Base-by-base conservation (phyloP, 305 asterid genomes). In the Ilex paraguariensis region DNA sequence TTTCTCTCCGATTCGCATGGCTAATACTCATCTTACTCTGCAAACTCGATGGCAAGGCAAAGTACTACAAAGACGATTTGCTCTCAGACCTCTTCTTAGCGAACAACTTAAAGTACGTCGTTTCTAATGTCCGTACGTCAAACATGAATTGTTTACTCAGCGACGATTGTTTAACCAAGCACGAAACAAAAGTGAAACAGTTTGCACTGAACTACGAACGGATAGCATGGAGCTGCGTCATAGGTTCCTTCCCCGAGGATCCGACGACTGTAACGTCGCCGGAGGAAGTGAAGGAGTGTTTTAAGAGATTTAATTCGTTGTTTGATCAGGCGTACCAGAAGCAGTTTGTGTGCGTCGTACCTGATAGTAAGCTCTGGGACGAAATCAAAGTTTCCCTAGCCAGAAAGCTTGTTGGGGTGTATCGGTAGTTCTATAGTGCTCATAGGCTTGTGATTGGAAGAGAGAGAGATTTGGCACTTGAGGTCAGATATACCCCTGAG, bases 191-290 rank as follows among this genome's bases (percentile, higher is more conserved):
- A 33, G 84, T 88, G 16, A 85, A 76, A 60, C 86, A 75, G 66
- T 81, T 81, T 64, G 78, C 85, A 53, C 7, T 79, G 1, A 83
- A 69, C 32, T 88, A 86, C 62, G 85, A 84, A 65, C 85, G 86
- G 68, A 69, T 79, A 33, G 98, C 84, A 45, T 91, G 98, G 98
- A 67, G 88, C 74, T 88, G 77, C 71, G 96, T 91, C 66, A 65
- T 82, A 59, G 74, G 76, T 8, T 65, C 87, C 4, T 66, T 88
- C 53, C 94, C 83, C 1, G 31, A 69, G 3, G 78, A 86, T 68
- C 86, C 84, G 0, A 58, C 75, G 60, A 74, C 81, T 3, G 42
- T 46, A 3, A 70, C 48, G 2, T 4, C 83, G 0, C 67, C 74
- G 0, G 88, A 79, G 16, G 69, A 81, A 49, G 82, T 70, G 57